phyloP scores from a whole-genome alignment of 106 monocot species.

The Dioscorea alata region DNA sequence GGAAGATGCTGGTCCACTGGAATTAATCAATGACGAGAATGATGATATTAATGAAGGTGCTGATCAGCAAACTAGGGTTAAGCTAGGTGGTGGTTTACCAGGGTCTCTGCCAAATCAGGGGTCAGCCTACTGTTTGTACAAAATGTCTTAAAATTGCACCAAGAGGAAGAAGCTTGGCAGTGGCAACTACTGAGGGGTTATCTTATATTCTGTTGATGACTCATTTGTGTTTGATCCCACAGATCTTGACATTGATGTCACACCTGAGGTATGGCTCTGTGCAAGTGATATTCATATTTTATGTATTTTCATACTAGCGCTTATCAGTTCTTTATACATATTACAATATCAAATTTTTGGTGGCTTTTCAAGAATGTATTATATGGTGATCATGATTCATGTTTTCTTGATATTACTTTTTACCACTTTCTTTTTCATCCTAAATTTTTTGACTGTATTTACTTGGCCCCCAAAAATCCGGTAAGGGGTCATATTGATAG shows the following conservation, averaged over 20 bases:
- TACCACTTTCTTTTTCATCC: too few species aligned
- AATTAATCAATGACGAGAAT: constrained; percentile 89
- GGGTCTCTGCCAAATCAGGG: constrained; percentile 70
- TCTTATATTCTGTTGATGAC: constrained; percentile 91
- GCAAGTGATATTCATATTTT: neutral
- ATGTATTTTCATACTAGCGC: too few species aligned
- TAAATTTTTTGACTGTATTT: too few species aligned
- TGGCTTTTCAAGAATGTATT: too few species aligned
- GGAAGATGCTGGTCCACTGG: constrained; percentile 88
- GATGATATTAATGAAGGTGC: constrained; percentile 78
- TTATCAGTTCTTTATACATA: too few species aligned
- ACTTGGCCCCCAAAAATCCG: too few species aligned
- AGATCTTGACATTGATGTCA: constrained; percentile 93
- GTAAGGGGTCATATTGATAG: too few species aligned
- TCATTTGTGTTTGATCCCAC: constrained; percentile 95
- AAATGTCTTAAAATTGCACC: constrained; percentile 92
- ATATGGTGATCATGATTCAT: too few species aligned
- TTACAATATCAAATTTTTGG: too few species aligned
- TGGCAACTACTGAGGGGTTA: constrained; percentile 93
- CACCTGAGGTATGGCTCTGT: constrained; percentile 62
- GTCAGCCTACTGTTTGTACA: constrained; percentile 62
- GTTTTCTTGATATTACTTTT: too few species aligned
- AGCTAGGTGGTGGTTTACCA: constrained; percentile 61
- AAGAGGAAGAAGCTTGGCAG: constrained; percentile 94
- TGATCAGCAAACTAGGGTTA: constrained; percentile 53